Percentiles rank a stretch among this genome's conserved stretches.
Evolutionary conservation across 202 grass and related monocot species (phyloP).

Genomic region (Zoysia matrella): DNA sequence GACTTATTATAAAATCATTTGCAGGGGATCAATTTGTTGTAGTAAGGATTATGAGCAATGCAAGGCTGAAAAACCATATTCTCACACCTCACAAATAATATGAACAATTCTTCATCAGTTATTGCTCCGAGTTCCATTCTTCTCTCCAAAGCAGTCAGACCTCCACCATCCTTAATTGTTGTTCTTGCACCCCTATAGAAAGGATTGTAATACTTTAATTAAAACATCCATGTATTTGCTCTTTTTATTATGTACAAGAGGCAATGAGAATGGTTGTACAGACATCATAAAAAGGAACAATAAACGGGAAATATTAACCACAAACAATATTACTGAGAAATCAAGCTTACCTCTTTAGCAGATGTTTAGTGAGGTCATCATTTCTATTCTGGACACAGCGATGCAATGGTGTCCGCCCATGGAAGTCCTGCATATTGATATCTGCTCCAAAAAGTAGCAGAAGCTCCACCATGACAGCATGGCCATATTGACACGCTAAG

Average conservation of each 20-base stretch:
- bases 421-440: slow-evolving; percentile 87
- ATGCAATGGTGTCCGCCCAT: slow-evolving; percentile 85
- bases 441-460: slow-evolving; percentile 85
- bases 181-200: slow-evolving; percentile 75
- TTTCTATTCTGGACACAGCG: slow-evolving; percentile 85
- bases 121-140: slow-evolving; percentile 97
- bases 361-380: slow-evolving; percentile 79
- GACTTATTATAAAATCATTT: neutral
- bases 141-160: slow-evolving; percentile 92
- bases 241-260: neutral
- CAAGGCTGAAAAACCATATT: slow-evolving; percentile 1
- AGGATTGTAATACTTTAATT: neutral
- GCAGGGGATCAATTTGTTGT: neutral
- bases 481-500: slow-evolving; percentile 66
- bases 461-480: slow-evolving; percentile 71
- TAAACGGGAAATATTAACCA: slow-evolving; percentile 21
- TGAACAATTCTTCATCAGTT: slow-evolving; percentile 94
- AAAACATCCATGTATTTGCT: neutral
- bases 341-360: slow-evolving; percentile 74
- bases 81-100: slow-evolving; percentile 86
- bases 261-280: neutral
- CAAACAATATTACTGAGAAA: slow-evolving; percentile 10
- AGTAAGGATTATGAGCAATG: slow-evolving; percentile 30
- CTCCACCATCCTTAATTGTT: slow-evolving; percentile 85
- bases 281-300: slow-evolving; percentile 12